Evolutionary conservation across 768 basidiomycete genomes (phyloP), one percentile per base, ranked within the genome.

Genomic region (Cystofilobasidium ferigula): DNA sequence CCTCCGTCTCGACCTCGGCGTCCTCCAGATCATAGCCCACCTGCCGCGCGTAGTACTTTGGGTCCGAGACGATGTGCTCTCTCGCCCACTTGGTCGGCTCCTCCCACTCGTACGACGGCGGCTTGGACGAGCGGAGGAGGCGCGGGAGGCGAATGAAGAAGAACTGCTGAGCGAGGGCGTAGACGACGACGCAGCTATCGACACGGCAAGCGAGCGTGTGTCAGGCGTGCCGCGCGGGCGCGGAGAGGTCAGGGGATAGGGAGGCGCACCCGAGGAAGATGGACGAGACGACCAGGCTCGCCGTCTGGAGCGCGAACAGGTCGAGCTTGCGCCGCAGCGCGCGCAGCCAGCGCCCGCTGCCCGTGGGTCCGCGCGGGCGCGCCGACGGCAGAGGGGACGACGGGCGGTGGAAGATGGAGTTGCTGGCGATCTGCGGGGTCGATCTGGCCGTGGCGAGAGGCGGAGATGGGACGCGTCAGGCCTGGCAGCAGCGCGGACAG

Each of bases 21-120:
- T 81, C 75, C 45, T 76, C 73, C 20, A 81, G 78, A 59, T 79
- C 78, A 71, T 79, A 77, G 10, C 80, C 80, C 24, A 78, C 76
- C 42, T 75, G 73, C 18, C 67, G 71, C 3, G 80, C 80, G 72
- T 81, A 81, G 72, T 79, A 79, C 62, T 68, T 69, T n/a, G 79
- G 77, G 64, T 81, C 78, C 60, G 78, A 79, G 43, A 71, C 70
- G 63, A 77, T 75, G 61, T 73, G 72, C 60, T 80, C 80, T 34
- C 75, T 72, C 64, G 71, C 70, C 75, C 77, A 78, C 57, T 75
- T 73, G 40, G 69, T 70, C 5, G 74, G 73, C 45, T 78, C 73
- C 62, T 81, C 80, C 80, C 80, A 81, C 18, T 47, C 70, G 30
- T 40, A 68, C 20, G 34, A 8, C 9, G 62, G 67, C 70, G 61